A percentile compares a stretch with the other conserved stretches of the same genome.
Evolutionary conservation across 345 rosid genomes (phyloP).

Genomic region (Gossypium rotundifolium): DNA sequence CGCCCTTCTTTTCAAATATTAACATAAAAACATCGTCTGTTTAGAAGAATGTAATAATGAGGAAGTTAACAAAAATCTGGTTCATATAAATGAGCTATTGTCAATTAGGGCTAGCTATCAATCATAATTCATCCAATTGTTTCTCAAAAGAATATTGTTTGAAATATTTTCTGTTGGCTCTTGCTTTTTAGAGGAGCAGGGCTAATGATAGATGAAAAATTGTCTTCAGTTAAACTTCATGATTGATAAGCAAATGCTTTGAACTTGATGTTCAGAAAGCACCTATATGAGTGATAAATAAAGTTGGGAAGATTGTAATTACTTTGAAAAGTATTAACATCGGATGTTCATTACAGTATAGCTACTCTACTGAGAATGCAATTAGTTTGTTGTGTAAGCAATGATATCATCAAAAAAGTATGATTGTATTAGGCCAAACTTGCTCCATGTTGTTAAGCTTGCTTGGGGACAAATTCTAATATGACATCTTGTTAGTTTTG

Average conservation of each 20-base stretch:
- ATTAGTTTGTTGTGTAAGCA: background rate
- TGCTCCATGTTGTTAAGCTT: background rate
- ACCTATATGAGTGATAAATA: background rate
- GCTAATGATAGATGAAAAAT: background rate
- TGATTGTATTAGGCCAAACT: background rate
- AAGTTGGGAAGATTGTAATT: background rate
- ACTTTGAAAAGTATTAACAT: background rate
- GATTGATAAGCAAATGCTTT: background rate
- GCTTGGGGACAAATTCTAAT: background rate
- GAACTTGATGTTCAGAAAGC: background rate
- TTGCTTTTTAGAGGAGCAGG: background rate
- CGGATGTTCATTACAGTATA: background rate
- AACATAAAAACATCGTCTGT: background rate
- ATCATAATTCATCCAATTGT: background rate
- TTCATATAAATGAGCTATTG: background rate
- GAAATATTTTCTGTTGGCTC: background rate
- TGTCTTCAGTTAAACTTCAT: background rate
- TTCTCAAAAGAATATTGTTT: background rate
- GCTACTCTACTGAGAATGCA: background rate
- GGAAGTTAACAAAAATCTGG: background rate
- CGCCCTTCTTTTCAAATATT: slow-evolving; percentile 3
- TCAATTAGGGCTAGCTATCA: background rate
- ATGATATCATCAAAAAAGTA: background rate
- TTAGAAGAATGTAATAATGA: background rate
- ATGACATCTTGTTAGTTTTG: background rate